Evolutionary conservation across 345 rosid genomes (phyloP).

Genomic region (Hibiscus syriacus): DNA sequence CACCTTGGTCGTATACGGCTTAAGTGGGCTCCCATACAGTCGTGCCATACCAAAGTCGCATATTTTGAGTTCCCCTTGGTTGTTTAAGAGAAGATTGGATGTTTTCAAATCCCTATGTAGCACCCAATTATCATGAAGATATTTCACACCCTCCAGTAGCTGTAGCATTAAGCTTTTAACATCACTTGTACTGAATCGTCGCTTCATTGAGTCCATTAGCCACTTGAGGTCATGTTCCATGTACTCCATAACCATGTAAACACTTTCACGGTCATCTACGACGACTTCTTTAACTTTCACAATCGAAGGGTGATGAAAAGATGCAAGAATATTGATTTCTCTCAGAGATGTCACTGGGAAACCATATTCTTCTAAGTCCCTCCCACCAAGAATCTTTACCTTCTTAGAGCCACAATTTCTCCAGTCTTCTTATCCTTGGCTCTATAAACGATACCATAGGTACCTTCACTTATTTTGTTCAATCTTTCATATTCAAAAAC

Average conservation of each 20-base stretch:
- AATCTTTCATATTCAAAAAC: conserved; percentile 63
- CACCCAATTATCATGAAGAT: too few species aligned
- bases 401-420: conserved; percentile 78
- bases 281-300: conserved; percentile 80
- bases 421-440: conserved; percentile 64
- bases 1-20: conserved; percentile 75
- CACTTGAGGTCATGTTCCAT: conserved; percentile 79
- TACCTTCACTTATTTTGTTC: conserved; percentile 77
- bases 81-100: too few species aligned
- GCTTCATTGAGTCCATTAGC: conserved; percentile 58
- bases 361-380: conserved; percentile 45
- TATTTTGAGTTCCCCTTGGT: too few species aligned
- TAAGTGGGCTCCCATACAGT: conserved; percentile 69
- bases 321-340: conserved; percentile 76
- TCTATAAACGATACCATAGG: conserved; percentile 74
- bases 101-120: too few species aligned
- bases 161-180: conserved; percentile 86
- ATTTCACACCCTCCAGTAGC: conserved; percentile 48
- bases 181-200: conserved; percentile 74
- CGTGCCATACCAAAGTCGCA: conserved; percentile 90
- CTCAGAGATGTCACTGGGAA: conserved; percentile 77
- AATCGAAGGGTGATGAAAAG: conserved; percentile 63
- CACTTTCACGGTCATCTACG: conserved; percentile 49
- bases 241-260: conserved; percentile 91
- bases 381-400: conserved; percentile 64